Conservation (phyloP, 1,139 yeast genomes). For the Yamadazyma atlantica region DNA sequence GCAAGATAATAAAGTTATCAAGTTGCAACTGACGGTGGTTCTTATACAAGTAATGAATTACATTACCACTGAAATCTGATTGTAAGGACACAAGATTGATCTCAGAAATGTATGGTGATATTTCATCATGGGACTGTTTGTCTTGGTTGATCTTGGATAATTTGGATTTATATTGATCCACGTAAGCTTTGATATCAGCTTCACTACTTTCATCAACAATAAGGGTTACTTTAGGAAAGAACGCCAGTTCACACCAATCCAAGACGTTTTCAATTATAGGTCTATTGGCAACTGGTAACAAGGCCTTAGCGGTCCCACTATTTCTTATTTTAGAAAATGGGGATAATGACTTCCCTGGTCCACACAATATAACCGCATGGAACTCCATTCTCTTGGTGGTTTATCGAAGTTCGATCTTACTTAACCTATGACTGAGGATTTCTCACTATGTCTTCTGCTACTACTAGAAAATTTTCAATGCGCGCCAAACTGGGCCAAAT, state of each 20-base stretch:
- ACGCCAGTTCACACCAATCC: slow-evolving; percentile 91
- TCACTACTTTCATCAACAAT: slow-evolving; percentile 31
- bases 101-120: slow-evolving; percentile 14
- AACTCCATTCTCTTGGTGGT: slow-evolving; percentile 61
- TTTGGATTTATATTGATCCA: slow-evolving; percentile 47
- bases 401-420: no score
- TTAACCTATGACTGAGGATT: background rate
- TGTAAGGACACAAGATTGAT: slow-evolving; percentile 43
- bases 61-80: slow-evolving; percentile 61
- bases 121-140: slow-evolving; percentile 10
- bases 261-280: slow-evolving; percentile 89
- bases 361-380: slow-evolving; percentile 88
- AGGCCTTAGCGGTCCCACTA: slow-evolving; percentile 75
- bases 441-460: background rate
- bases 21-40: slow-evolving; percentile 30
- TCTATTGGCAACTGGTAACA: slow-evolving; percentile 83
- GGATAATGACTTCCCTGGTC: slow-evolving; percentile 68
- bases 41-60: slow-evolving; percentile 51
- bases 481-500: background rate
- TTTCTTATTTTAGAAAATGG: slow-evolving; percentile 66
- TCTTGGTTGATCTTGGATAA: slow-evolving; percentile 3
- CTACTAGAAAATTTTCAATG: slow-evolving; percentile 1
- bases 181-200: slow-evolving; percentile 33
- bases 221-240: slow-evolving; percentile 56
- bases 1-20: slow-evolving; percentile 67